Conservation (phyloP, 305 asterid species). For the Fraxinus latifolia region DNA sequence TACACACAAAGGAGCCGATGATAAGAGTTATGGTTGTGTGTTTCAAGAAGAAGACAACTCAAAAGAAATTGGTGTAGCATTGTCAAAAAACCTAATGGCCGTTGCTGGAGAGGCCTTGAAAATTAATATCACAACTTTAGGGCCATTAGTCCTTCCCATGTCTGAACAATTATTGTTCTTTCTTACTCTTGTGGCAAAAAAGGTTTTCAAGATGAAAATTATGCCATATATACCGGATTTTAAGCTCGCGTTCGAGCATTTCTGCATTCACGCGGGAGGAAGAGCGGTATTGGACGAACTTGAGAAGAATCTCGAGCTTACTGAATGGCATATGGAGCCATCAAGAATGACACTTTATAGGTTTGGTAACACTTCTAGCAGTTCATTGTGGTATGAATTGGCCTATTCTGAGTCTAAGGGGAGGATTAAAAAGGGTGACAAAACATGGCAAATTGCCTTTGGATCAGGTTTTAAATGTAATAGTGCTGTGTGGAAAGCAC, state of each 20-base stretch:
- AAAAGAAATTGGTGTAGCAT: slow-evolving; percentile 31
- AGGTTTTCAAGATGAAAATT: slow-evolving; percentile 39
- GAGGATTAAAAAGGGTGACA: slow-evolving; percentile 43
- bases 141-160: slow-evolving; percentile 52
- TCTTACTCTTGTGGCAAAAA: slow-evolving; percentile 33
- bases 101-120: slow-evolving; percentile 54
- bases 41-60: slow-evolving; percentile 43
- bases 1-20: slow-evolving; percentile 49
- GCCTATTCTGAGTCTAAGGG: slow-evolving; percentile 56
- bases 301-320: slow-evolving; percentile 41
- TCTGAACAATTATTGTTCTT: slow-evolving; percentile 41
- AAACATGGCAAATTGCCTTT: slow-evolving; percentile 52
- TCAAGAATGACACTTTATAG: slow-evolving; percentile 58
- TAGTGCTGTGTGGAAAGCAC: slow-evolving; percentile 51
- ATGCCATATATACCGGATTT: slow-evolving; percentile 47
- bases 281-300: slow-evolving; percentile 46
- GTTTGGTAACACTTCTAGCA: slow-evolving; percentile 54
- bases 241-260: slow-evolving; percentile 57
- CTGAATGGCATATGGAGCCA: slow-evolving; percentile 54
- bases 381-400: slow-evolving; percentile 55
- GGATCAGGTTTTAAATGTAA: slow-evolving; percentile 59
- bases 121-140: slow-evolving; percentile 38
- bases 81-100: slow-evolving; percentile 43
- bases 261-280: slow-evolving; percentile 57
- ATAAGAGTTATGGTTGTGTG: slow-evolving; percentile 41